Conservation (phyloP, 2,329 filamentous ascomycete genomes). For the Atkinsonella hypoxylon region DNA sequence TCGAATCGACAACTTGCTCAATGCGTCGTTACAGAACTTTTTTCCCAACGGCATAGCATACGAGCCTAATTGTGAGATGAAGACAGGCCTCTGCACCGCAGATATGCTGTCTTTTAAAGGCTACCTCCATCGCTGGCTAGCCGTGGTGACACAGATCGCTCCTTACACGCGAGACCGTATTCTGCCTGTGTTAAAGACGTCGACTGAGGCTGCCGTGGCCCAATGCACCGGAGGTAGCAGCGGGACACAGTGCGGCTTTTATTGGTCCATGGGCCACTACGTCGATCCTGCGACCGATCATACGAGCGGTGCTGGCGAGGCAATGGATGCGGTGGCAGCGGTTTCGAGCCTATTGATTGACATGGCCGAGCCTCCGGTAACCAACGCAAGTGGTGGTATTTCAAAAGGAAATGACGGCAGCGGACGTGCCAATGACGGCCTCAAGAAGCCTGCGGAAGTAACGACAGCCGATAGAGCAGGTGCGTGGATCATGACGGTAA, state of each 20-base stretch:
- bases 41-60: conserved; percentile 44
- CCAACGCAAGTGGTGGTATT: conserved; percentile 37
- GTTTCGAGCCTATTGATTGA: conserved; percentile 29
- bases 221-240: conserved; percentile 35
- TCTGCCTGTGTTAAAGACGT: conserved; percentile 35
- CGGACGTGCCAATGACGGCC: conserved; percentile 19
- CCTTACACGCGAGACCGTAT: conserved; percentile 38
- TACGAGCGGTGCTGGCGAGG: conserved; percentile 44
- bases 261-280: conserved; percentile 19
- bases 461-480: background rate
- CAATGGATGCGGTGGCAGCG: conserved; percentile 44
- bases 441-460: conserved; percentile 5
- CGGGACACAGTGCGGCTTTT: conserved; percentile 36
- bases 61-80: conserved; percentile 45
- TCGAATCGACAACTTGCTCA: conserved; percentile 29
- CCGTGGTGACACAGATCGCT: conserved; percentile 37
- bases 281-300: conserved; percentile 36
- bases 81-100: conserved; percentile 47
- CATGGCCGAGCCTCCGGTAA: conserved; percentile 27
- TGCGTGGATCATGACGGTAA: background rate
- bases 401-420: conserved; percentile 29
- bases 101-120: conserved; percentile 54
- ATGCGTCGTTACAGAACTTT: conserved; percentile 29
- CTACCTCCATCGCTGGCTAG: conserved; percentile 43
- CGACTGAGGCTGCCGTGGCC: background rate